Conservation (phyloP, 1,284 basidiomycete genomes). For the Pyrrhoderma noxium region DNA sequence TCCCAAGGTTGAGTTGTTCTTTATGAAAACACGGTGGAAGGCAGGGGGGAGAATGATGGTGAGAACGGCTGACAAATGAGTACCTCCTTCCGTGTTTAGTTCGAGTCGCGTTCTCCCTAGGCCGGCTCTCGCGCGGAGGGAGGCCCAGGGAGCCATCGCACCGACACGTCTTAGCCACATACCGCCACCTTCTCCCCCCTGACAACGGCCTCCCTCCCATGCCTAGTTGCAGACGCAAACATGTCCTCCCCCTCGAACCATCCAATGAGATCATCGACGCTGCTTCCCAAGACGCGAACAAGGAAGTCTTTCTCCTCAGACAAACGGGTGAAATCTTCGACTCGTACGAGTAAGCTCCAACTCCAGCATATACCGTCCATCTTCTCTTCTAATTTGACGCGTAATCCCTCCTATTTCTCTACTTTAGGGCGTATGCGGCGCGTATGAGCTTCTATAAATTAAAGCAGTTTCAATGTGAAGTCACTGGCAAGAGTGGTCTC, state of each 20-base stretch:
- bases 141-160: too few species aligned
- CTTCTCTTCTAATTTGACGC: constrained; percentile 19
- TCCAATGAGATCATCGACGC: constrained; percentile 59
- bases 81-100: too few species aligned
- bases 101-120: too few species aligned
- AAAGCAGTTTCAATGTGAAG: constrained; percentile 92
- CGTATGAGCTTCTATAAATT: constrained; percentile 91
- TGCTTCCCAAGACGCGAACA: constrained; percentile 54
- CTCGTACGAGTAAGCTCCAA: constrained; percentile 79
- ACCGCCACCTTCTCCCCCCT: constrained; percentile 18
- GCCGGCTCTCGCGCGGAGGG: too few species aligned
- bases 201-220: constrained; percentile 35
- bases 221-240: constrained; percentile 88
- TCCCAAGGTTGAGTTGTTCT: too few species aligned
- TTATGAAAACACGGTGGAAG: too few species aligned
- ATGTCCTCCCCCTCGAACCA: constrained; percentile 80
- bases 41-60: too few species aligned
- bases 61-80: too few species aligned
- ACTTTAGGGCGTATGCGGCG: constrained; percentile 75
- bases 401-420: constrained; percentile 23
- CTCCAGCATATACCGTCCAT: constrained; percentile 7
- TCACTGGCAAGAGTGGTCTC: constrained; percentile 87
- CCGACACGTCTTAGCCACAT: neutral
- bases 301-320: constrained; percentile 81
- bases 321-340: constrained; percentile 95